Base-by-base conservation (phyloP, 176 grass and related monocot genomes). In the Hyparrhenia diplandra region DNA sequence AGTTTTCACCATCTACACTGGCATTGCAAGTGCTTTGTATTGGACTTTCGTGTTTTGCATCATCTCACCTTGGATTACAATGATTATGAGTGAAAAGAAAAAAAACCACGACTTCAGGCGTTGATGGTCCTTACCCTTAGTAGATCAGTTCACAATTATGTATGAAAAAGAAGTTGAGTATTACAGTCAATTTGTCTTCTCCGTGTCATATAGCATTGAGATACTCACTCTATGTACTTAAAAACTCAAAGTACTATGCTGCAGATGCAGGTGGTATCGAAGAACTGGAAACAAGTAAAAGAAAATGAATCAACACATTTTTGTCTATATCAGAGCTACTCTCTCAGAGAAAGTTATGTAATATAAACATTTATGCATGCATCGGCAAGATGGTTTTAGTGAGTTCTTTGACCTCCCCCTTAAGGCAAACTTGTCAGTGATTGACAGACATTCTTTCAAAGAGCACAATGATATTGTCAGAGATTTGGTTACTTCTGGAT, bases 231-330 rank as follows among this genome's bases (percentile, higher is more conserved):
- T 67, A 78, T 55, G 42, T 6, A 13, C 42, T 35, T 73, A 67
- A 75, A 71, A 46, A 59, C 31, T 67, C 13, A 68, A 37, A 30
- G 20, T 68, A 80, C 10, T 49, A 23, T 68, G 62, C 9, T n/a
- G 31, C 78, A 88, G 75, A 57, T 59, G 20, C 82, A 94, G 85
- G 54, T 36, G 69, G 77, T 45, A 13, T 62, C 40, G 13, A 90
- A 69, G 80, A 90, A 94, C 51, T 94, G 85, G 91, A 90, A 88
- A 80, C 75, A 49, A 57, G n/a, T 14, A 55, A 71, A 68, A 62
- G 59, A 86, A 74, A 83, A 64, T 13, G 77, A 86, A 47, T 31
- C 60, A 16, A 27, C 30, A 1, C 7, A 41, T 2, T 63, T 49
- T 76, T 79, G 60, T 59, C 78, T 34, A 74, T 86, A 54, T 88